phyloP scores from a whole-genome alignment of 257 asterid genomes.

The Cinchona pubescens region DNA sequence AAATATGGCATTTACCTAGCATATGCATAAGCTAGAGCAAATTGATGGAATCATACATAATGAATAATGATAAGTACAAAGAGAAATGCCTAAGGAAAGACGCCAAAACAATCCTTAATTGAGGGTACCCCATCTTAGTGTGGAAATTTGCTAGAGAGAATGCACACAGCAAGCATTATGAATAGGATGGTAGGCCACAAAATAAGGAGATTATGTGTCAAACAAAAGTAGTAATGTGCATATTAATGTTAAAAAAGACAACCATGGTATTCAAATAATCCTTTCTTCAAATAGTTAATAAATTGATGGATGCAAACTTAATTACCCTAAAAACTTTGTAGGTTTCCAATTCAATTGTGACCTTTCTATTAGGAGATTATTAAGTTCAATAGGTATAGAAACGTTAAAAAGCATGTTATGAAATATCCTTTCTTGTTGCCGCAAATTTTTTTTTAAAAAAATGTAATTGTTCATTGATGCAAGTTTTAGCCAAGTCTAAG shows the following conservation, averaged over 20 bases:
- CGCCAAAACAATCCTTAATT: slow-evolving; percentile 13
- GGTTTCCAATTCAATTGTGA: not conserved
- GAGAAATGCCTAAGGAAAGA: not conserved
- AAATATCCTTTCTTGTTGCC: too few relatives aligned
- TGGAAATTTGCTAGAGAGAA: not conserved
- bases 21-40: not conserved
- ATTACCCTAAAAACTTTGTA: not conserved
- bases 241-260: not conserved
- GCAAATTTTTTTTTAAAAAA: too few relatives aligned
- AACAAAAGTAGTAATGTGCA: not conserved
- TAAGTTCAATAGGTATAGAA: not conserved
- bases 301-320: not conserved
- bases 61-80: not conserved
- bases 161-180: not conserved
- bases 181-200: not conserved
- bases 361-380: not conserved
- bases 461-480: not conserved
- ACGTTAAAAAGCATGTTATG: not conserved
- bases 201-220: not conserved
- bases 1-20: not conserved
- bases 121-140: slow-evolving; percentile 1
- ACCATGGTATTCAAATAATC: not conserved
- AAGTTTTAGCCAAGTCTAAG: not conserved
- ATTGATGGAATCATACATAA: not conserved
- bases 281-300: not conserved